Conservation (phyloP, 345 rosid species). For the Hypericum perforatum region DNA sequence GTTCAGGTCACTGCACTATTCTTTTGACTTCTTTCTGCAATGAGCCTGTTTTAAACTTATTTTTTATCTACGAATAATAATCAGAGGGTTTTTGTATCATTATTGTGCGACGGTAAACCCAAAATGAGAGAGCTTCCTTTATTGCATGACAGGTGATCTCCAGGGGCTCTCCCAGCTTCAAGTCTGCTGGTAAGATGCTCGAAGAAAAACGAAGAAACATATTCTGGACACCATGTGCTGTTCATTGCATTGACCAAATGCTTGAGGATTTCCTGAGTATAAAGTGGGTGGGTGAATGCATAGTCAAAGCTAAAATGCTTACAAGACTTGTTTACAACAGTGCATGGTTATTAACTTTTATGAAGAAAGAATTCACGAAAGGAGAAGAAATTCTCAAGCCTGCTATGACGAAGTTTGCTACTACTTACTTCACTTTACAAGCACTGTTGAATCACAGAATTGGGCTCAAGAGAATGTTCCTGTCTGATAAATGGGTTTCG, state of each 20-base stretch:
- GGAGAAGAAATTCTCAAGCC: constrained; percentile 65
- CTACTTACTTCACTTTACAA: constrained; percentile 49
- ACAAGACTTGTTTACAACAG: constrained; percentile 54
- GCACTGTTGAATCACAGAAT: constrained; percentile 48
- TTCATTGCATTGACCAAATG: constrained; percentile 48
- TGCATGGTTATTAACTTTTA: constrained; percentile 44
- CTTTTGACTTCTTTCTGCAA: constrained; percentile 1
- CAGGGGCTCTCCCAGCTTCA: constrained; percentile 36
- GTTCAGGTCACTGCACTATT: constrained; percentile 34
- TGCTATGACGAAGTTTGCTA: constrained; percentile 31
- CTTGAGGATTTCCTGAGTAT: constrained; percentile 56
- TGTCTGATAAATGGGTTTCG: constrained; percentile 55
- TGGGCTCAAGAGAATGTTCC: constrained; percentile 56
- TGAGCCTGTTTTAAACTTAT: constrained; percentile 1
- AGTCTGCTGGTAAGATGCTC: constrained; percentile 68
- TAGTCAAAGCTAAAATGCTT: constrained; percentile 48
- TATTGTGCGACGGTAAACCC: too few species aligned
- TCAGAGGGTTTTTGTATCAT: too few species aligned
- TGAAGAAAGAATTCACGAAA: constrained; percentile 57
- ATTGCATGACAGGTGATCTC: constrained; percentile 41
- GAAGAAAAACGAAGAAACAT: constrained; percentile 64
- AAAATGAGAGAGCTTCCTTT: background rate
- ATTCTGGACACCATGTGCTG: constrained; percentile 77
- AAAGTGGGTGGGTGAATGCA: constrained; percentile 51
- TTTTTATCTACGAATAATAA: background rate